Percentiles rank a stretch among this genome's conserved stretches.
phyloP scores from a whole-genome alignment of 306 rosid species.

The Astragalus glycyphyllos region DNA sequence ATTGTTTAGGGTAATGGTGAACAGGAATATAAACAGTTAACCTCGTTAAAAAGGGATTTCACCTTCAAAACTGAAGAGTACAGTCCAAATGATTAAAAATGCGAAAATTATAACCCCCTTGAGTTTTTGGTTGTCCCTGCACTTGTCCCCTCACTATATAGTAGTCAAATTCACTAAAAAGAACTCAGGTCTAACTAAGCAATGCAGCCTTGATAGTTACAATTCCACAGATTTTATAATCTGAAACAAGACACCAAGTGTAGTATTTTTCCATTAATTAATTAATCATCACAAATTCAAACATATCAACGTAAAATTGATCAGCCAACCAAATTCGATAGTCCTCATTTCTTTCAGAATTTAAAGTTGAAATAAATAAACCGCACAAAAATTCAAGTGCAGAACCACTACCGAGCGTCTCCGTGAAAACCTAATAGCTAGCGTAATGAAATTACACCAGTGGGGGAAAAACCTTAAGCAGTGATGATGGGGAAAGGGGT shows the following conservation, averaged over 20 bases:
- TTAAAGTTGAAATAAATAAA: slow-evolving; percentile 9
- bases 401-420: neutral
- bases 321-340: neutral
- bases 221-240: slow-evolving; percentile 4
- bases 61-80: neutral
- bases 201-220: neutral
- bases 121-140: neutral
- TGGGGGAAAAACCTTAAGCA: neutral
- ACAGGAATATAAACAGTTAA: neutral
- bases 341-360: neutral
- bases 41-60: neutral
- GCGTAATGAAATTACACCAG: neutral
- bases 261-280: neutral
- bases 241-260: neutral
- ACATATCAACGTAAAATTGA: neutral
- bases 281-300: neutral
- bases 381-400: slow-evolving; percentile 14
- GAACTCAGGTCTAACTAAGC: neutral
- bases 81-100: neutral
- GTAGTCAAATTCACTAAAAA: too few relatives aligned
- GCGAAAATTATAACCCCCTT: neutral
- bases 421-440: neutral
- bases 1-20: too few relatives aligned
- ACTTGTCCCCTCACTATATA: neutral
- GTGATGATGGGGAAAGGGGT: neutral